A percentile compares a stretch with the other conserved stretches of the same genome.
phyloP scores from a whole-genome alignment of 2,329 filamentous ascomycete genomes.

The Cercospora canescens region DNA sequence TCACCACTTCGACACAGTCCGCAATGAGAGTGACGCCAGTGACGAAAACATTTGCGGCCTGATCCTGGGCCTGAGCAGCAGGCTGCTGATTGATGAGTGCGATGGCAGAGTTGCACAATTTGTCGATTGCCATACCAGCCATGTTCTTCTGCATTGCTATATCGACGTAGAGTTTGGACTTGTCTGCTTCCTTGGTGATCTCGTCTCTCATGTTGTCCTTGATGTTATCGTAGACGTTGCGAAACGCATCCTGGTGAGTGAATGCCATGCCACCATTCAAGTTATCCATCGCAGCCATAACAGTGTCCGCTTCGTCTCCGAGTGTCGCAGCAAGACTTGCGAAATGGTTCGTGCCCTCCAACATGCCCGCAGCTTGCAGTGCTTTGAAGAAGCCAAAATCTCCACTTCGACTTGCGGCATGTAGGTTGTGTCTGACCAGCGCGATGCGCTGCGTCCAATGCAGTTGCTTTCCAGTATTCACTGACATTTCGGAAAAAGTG shows the following conservation, averaged over 20 bases:
- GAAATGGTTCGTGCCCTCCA: conserved; percentile 48
- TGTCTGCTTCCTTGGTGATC: conserved; percentile 30
- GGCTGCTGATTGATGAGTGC: conserved; percentile 47
- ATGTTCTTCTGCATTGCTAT: conserved; percentile 47
- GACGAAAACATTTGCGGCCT: conserved; percentile 47
- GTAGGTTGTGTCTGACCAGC: conserved; percentile 47
- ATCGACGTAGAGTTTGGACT: conserved; percentile 45
- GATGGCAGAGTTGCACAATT: conserved; percentile 46
- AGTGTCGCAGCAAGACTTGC: conserved; percentile 43
- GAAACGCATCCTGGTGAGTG: conserved; percentile 49
- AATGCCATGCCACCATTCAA: conserved; percentile 48
- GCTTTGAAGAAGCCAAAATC: conserved; percentile 51
- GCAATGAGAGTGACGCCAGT: conserved; percentile 47
- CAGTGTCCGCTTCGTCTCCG: conserved; percentile 44
- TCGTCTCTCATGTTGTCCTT: conserved; percentile 39
- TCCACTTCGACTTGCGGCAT: conserved; percentile 44
- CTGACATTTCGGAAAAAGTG: conserved; percentile 22
- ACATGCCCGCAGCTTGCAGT: conserved; percentile 45
- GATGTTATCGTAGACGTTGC: conserved; percentile 46
- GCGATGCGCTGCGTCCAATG: conserved; percentile 50
- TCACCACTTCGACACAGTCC: conserved; percentile 45
- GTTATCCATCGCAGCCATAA: conserved; percentile 48
- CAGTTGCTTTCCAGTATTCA: conserved; percentile 35
- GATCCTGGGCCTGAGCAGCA: conserved; percentile 39
- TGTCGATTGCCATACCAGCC: conserved; percentile 49